These are phyloP conservation scores for Trichoderma breve DNA, from an alignment of 2,329 filamentous ascomycete genomes.

Conservation along the genomic window DNA sequence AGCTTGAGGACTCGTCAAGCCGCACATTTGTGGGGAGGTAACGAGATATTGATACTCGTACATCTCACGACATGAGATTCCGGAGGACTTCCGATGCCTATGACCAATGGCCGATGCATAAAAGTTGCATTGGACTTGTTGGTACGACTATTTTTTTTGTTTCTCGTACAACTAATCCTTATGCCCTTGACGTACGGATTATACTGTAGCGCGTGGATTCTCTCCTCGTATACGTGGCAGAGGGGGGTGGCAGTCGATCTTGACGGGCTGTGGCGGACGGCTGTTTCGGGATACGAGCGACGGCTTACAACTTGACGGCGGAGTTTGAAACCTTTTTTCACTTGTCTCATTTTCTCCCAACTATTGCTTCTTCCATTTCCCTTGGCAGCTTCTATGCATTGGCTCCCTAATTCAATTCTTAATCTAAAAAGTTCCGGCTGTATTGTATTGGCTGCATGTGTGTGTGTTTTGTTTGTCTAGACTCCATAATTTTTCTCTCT, in stretches of 20 bases:
- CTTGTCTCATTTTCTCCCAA: not conserved
- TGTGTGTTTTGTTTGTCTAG: not conserved
- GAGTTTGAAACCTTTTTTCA: not conserved
- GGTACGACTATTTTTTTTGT: not conserved
- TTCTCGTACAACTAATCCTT: not conserved
- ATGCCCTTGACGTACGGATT: not conserved
- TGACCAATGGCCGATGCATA: not conserved
- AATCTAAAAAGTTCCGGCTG: not conserved
- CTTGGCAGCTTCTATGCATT: not conserved
- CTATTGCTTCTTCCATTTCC: not conserved
- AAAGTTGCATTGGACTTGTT: not conserved
- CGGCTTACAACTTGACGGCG: slow-evolving; percentile 3
- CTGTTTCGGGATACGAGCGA: slow-evolving; percentile 18
- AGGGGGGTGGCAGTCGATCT: not conserved
- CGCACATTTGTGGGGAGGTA: not conserved
- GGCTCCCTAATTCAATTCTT: not conserved
- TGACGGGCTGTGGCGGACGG: slow-evolving; percentile 4
- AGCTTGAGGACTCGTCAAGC: slow-evolving; percentile 18
- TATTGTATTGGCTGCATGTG: not conserved
- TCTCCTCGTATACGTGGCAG: not conserved
- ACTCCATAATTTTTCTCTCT: not conserved
- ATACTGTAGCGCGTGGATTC: not conserved
- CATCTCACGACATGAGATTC: not conserved
- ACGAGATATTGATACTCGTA: not conserved
- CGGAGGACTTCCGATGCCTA: not conserved